Evolutionary conservation across 163 green algal genomes (phyloP), one percentile per base, ranked within the genome.

Genomic region (Scenedesmus sp.): DNA sequence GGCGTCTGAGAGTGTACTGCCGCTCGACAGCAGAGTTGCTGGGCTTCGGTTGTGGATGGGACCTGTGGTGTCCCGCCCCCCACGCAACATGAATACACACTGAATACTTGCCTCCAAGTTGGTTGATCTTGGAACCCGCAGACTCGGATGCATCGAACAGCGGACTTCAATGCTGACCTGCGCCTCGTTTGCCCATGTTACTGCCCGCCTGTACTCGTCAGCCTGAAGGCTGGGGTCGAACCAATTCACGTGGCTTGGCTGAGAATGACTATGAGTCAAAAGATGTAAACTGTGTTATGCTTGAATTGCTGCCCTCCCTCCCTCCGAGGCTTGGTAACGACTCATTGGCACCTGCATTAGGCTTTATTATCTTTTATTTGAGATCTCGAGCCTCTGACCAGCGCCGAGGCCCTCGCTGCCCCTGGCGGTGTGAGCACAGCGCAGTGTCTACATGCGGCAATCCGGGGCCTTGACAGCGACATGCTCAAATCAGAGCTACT

Each of bases 401-500:
- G 30, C 65, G 65, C 65, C 65, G 18, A 76, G 65, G 65, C 65
- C 65, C 65, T 76, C 65, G n/a, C n/a, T 76, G 65, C 65, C 65
- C 40, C 30, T 40, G 65, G 65, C 65, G 65, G 65, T 76, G 65
- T 76, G 30, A 76, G 65, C 30, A 76, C 6, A 40, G 65, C 65
- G 65, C 65, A 76, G 30, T 40, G 65, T 37, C 65, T 76, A 18
- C 40, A 76, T 76, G 65, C 65, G 16, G 65, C 65, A 76, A 76
- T 30, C 59, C 6, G 65, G 65, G 37, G 30, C 30, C 65, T 76
- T 40, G 65, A 76, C 65, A 40, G 65, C 30, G 65, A 76, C 65
- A 76, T 76, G 65, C 65, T 76, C 30, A 76, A 76, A 76, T 76
- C 65, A 40, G 65, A 76, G 65, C 65, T 76, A 30, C 65, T 76